Percentiles rank a stretch among this genome's conserved stretches.
phyloP scores from a whole-genome alignment of 1,284 basidiomycete genomes.

The Mrakiaceae sp. region DNA sequence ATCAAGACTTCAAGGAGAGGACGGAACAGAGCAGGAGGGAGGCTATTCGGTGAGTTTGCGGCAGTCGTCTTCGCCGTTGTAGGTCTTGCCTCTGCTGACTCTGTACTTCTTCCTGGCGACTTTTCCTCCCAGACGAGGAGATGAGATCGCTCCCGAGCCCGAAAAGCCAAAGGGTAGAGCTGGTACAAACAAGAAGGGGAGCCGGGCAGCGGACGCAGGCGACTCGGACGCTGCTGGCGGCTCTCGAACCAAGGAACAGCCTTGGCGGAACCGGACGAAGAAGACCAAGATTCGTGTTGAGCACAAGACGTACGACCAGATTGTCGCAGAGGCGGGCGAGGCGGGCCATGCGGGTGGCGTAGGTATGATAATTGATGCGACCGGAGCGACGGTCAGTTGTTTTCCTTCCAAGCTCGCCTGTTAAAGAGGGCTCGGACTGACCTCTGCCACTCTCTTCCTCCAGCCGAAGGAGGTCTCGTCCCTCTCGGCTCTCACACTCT shows the following conservation, averaged over 20 bases:
- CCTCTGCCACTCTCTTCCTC: neutral
- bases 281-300: constrained; percentile 72
- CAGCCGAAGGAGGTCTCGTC: constrained; percentile 73
- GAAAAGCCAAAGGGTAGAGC: constrained; percentile 39
- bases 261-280: constrained; percentile 47
- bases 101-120: neutral
- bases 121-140: constrained; percentile 26
- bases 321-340: constrained; percentile 66
- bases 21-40: constrained; percentile 79
- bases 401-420: constrained; percentile 11
- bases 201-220: constrained; percentile 20
- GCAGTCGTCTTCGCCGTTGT: neutral
- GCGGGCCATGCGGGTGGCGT: constrained; percentile 37
- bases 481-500: constrained; percentile 61
- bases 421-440: neutral
- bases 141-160: constrained; percentile 55
- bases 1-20: constrained; percentile 72
- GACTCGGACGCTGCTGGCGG: constrained; percentile 12
- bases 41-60: constrained; percentile 48
- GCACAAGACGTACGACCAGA: constrained; percentile 92
- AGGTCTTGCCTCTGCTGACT: neutral
- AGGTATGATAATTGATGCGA: constrained; percentile 86
- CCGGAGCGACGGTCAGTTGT: constrained; percentile 65
- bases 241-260: constrained; percentile 13
- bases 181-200: constrained; percentile 39